Percentiles rank a stretch among this genome's conserved stretches.
Evolutionary conservation across 495 filamentous ascomycete species (phyloP).

Genomic region (Xylaria telfairii): DNA sequence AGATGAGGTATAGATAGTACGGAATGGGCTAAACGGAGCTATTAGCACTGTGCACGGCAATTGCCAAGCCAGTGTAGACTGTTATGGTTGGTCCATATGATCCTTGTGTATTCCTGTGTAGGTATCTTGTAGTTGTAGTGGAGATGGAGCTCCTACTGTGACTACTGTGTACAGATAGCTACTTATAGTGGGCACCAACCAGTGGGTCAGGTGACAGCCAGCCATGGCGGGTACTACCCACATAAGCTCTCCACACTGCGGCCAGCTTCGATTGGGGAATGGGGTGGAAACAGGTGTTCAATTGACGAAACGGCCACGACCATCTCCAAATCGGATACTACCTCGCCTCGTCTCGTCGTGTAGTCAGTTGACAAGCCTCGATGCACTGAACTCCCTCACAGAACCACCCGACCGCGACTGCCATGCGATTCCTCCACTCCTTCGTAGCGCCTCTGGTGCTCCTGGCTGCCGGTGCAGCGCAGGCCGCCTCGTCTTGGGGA

Average conservation of each 20-base stretch:
- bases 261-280: not conserved
- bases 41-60: not conserved
- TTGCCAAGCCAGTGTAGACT: not conserved
- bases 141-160: too few species aligned
- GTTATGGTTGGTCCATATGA: too few species aligned
- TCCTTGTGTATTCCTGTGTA: too few species aligned
- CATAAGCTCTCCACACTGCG: conserved; percentile 1
- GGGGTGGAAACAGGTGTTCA: conserved; percentile 28
- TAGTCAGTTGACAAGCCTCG: conserved; percentile 1
- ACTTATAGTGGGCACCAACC: too few species aligned
- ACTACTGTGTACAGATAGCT: too few species aligned
- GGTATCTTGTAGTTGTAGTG: too few species aligned
- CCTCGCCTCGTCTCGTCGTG: conserved; percentile 4
- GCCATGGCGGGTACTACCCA: too few species aligned
- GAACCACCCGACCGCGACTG: conserved; percentile 30
- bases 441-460: conserved; percentile 55
- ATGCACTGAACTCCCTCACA: conserved; percentile 10
- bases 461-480: conserved; percentile 50
- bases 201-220: too few species aligned
- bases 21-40: too few species aligned
- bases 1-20: too few species aligned
- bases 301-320: conserved; percentile 19
- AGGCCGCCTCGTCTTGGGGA: conserved; percentile 78
- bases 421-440: conserved; percentile 59
- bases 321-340: not conserved